Evolutionary conservation across 176 grass and related monocot species (phyloP).

Genomic region (Aegilops speltoides): DNA sequence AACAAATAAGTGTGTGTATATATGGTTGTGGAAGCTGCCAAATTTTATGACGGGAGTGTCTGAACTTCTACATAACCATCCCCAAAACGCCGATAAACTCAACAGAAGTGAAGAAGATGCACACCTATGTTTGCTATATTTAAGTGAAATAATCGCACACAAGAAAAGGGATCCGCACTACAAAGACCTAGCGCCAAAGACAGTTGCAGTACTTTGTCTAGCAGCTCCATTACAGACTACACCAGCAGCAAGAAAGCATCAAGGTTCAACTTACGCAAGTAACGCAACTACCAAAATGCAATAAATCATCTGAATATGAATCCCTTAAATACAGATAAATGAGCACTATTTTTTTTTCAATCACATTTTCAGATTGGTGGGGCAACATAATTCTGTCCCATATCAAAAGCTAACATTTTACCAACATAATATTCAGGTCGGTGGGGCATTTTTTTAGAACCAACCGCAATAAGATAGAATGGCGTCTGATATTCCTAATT

Average conservation of each 20-base stretch:
- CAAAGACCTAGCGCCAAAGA: neutral
- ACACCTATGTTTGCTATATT: no score
- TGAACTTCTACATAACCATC: no score
- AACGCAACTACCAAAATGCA: neutral
- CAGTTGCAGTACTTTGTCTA: neutral
- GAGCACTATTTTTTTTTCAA: neutral
- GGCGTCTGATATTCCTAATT: neutral
- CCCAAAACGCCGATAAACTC: no score
- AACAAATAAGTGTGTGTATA: no score
- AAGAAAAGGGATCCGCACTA: neutral
- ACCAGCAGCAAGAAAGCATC: slow-evolving; percentile 7
- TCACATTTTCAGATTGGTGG: neutral
- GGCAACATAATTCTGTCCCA: neutral
- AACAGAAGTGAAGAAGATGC: no score
- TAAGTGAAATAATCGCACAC: no score
- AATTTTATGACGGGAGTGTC: no score
- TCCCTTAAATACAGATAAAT: neutral
- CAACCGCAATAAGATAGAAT: neutral
- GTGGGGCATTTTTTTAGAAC: neutral
- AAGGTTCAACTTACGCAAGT: neutral
- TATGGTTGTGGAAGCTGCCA: no score
- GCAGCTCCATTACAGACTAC: neutral
- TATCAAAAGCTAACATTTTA: neutral
- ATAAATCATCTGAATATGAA: neutral
- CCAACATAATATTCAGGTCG: no score